Evolutionary conservation across 2,329 filamentous ascomycete genomes (phyloP).

Genomic region (Exserohilum rostratum): DNA sequence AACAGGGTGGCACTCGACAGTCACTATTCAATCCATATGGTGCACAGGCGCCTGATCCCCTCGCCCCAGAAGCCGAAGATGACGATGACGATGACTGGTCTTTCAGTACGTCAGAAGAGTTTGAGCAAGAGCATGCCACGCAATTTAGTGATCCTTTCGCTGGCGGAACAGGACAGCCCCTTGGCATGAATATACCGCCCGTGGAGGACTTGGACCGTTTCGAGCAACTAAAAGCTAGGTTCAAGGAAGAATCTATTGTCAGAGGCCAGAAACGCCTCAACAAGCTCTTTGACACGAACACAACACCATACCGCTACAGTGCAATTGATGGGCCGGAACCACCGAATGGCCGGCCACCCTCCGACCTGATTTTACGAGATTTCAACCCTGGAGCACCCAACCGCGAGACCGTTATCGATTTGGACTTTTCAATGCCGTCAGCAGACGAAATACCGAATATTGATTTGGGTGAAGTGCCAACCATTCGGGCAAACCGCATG

Average conservation of each 20-base stretch:
- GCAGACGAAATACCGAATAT: slow-evolving; percentile 47
- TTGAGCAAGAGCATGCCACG: slow-evolving; percentile 54
- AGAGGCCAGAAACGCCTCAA: slow-evolving; percentile 63
- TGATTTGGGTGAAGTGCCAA: slow-evolving; percentile 58
- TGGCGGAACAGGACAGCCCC: slow-evolving; percentile 32
- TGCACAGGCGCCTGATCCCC: slow-evolving; percentile 61
- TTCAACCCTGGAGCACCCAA: slow-evolving; percentile 51
- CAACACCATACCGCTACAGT: slow-evolving; percentile 64
- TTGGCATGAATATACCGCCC: slow-evolving; percentile 49
- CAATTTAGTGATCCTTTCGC: slow-evolving; percentile 56
- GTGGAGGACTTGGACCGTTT: slow-evolving; percentile 40
- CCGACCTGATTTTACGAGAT: slow-evolving; percentile 62
- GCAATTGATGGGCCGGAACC: slow-evolving; percentile 55
- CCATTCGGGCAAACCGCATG: slow-evolving; percentile 61
- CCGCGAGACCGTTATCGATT: slow-evolving; percentile 61
- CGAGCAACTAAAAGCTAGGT: slow-evolving; percentile 54
- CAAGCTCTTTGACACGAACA: slow-evolving; percentile 62
- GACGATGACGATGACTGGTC: slow-evolving; percentile 65
- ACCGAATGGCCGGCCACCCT: slow-evolving; percentile 52
- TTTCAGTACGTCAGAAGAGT: slow-evolving; percentile 68
- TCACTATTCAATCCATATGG: slow-evolving; percentile 67
- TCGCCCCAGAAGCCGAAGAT: slow-evolving; percentile 49
- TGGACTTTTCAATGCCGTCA: slow-evolving; percentile 59
- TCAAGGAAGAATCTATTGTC: slow-evolving; percentile 63
- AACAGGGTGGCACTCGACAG: slow-evolving; percentile 71